These are phyloP conservation scores for Arxiozyma slooffiae DNA, from an alignment of 1,139 yeast species.

Conservation along the genomic window DNA sequence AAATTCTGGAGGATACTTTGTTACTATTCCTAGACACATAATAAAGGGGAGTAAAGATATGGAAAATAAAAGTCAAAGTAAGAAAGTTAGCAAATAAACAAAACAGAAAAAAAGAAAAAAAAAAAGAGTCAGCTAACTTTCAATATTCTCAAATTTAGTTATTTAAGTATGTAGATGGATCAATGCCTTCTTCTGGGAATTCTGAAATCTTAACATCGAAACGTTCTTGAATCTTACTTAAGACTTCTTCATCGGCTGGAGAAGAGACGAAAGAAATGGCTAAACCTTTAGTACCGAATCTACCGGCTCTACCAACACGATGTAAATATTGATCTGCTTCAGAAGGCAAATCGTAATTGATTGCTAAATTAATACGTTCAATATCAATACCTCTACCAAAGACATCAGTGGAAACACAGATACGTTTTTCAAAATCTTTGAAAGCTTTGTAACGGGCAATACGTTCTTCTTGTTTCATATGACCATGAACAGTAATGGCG, in stretches of 20 bases:
- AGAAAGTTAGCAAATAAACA: background rate
- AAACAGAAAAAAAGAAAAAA: background rate
- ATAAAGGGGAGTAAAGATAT: too few relatives aligned
- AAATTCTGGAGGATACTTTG: background rate
- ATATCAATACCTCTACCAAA: conserved; percentile 99
- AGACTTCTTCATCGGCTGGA: conserved; percentile 80
- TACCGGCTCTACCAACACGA: conserved; percentile 99
- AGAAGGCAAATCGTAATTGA: conserved; percentile 80
- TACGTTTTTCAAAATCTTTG: conserved; percentile 97
- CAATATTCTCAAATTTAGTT: conserved; percentile 38
- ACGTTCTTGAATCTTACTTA: conserved; percentile 90
- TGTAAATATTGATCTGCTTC: conserved; percentile 98
- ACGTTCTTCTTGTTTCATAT: conserved; percentile 95
- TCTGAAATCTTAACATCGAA: conserved; percentile 67
- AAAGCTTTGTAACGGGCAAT: conserved; percentile 91
- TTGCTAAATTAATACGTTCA: conserved; percentile 95
- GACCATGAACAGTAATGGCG: conserved; percentile 93
- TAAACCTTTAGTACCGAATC: conserved; percentile 98
- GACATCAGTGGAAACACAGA: conserved; percentile 96
- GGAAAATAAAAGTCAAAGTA: background rate
- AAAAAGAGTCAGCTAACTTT: background rate
- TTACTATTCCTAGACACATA: background rate
- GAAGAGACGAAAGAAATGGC: conserved; percentile 84
- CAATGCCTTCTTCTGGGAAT: conserved; percentile 97
- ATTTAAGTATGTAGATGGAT: conserved; percentile 96